phyloP scores from a whole-genome alignment of 164 flowering plant species.

The Protea cynaroides region DNA sequence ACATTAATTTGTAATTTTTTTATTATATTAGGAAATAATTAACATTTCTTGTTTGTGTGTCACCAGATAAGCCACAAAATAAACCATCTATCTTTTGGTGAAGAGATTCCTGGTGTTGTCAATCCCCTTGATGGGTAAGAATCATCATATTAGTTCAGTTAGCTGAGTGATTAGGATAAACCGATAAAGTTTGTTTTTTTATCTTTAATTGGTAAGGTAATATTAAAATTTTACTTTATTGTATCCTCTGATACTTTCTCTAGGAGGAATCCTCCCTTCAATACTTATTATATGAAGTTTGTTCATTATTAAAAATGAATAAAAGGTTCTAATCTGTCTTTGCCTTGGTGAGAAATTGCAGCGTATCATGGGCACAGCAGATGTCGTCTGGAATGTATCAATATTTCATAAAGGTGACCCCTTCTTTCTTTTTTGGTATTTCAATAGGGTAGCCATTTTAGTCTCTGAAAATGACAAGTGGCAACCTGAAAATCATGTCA shows the following conservation, averaged over 20 bases:
- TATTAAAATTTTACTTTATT: neutral
- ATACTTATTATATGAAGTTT: no score
- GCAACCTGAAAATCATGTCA: no score
- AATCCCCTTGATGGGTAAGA: slow-evolving; percentile 82
- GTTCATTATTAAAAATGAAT: no score
- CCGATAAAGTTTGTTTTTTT: neutral
- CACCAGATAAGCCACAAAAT: slow-evolving; percentile 67
- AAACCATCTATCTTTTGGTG: slow-evolving; percentile 59
- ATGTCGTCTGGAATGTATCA: slow-evolving; percentile 59
- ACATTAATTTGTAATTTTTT: neutral
- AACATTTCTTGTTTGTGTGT: neutral
- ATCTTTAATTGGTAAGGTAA: neutral
- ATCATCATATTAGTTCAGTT: neutral
- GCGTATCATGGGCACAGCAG: slow-evolving; percentile 61
- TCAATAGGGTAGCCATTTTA: no score
- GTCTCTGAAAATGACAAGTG: no score
- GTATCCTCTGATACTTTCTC: neutral
- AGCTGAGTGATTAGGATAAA: neutral
- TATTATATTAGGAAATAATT: neutral
- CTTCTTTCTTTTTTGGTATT: no score
- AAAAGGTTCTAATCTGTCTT: slow-evolving; percentile 6
- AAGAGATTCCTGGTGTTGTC: slow-evolving; percentile 55
- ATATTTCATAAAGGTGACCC: slow-evolving; percentile 71
- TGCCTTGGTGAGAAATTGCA: slow-evolving; percentile 21
- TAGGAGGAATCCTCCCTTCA: no score